phyloP scores from a whole-genome alignment of 345 rosid species.

The Orychophragmus violaceus region DNA sequence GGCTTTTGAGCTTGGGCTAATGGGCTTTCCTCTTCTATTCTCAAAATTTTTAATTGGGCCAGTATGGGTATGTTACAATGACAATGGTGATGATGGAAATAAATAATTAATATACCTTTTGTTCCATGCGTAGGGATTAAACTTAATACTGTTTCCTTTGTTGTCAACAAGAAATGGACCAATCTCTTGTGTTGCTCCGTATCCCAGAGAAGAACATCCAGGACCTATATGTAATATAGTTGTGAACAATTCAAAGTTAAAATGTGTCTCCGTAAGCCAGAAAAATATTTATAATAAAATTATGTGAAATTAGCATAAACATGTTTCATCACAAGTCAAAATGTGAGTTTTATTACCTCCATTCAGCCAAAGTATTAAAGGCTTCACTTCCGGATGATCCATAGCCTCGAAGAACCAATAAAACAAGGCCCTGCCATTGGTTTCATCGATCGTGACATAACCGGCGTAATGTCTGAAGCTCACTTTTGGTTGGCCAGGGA shows the following conservation, averaged over 20 bases:
- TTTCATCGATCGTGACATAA: slow-evolving; percentile 49
- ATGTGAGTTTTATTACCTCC: slow-evolving; percentile 51
- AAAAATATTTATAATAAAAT: no score
- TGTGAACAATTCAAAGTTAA: background rate
- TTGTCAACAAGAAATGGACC: slow-evolving; percentile 85
- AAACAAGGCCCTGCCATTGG: slow-evolving; percentile 59
- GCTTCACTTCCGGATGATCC: slow-evolving; percentile 43
- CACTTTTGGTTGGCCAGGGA: slow-evolving; percentile 61
- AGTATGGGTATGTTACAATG: no score
- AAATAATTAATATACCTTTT: slow-evolving; percentile 38
- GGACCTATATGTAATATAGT: slow-evolving; percentile 46
- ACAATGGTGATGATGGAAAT: no score
- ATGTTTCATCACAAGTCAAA: background rate
- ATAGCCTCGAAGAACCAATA: slow-evolving; percentile 86
- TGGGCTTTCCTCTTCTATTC: no score
- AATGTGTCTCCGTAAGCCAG: no score
- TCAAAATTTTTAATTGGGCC: no score
- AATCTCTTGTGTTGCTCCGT: slow-evolving; percentile 94
- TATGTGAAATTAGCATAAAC: no score
- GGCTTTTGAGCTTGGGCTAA: no score
- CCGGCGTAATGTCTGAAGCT: slow-evolving; percentile 66
- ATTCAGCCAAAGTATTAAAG: slow-evolving; percentile 86
- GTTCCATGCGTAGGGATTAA: slow-evolving; percentile 75
- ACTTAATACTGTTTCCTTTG: slow-evolving; percentile 49
- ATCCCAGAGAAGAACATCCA: slow-evolving; percentile 93